A percentile compares a stretch with the other conserved stretches of the same genome.
These are phyloP conservation scores for Phytopythium boreale DNA, from an alignment of 352 stramenopile species.

Conservation along the genomic window DNA sequence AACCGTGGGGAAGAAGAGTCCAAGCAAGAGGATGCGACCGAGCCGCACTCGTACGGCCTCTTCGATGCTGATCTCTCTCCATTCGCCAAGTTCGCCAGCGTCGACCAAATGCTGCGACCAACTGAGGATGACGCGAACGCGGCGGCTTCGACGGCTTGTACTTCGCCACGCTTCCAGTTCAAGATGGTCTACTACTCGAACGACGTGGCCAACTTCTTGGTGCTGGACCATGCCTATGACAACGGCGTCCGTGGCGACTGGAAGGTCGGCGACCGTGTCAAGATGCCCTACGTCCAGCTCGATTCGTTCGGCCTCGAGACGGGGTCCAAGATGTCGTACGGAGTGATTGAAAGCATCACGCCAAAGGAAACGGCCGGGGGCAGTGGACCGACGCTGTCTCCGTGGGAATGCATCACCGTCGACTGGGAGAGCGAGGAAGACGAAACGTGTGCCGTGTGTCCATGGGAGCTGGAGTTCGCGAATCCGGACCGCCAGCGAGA, in stretches of 20 bases:
- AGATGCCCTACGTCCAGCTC: conserved; percentile 71
- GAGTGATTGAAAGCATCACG: conserved; percentile 47
- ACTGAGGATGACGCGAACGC: conserved; percentile 19
- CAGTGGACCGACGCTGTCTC: conserved; percentile 28
- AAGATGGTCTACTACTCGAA: conserved; percentile 73
- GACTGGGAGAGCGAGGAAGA: conserved; percentile 71
- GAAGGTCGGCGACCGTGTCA: conserved; percentile 65
- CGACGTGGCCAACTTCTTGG: conserved; percentile 80
- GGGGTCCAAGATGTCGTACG: conserved; percentile 54
- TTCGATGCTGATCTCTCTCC: conserved; percentile 38
- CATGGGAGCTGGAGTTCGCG: conserved; percentile 76
- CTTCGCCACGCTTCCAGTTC: conserved; percentile 50
- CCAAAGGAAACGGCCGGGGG: conserved; percentile 21
- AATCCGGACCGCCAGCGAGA: conserved; percentile 22
- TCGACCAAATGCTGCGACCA: conserved; percentile 54
- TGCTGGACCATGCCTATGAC: conserved; percentile 82
- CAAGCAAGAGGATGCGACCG: conserved; percentile 35
- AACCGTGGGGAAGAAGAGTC: conserved; percentile 25
- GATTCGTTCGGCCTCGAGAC: conserved; percentile 59
- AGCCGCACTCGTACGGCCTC: conserved; percentile 16
- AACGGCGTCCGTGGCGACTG: conserved; percentile 70
- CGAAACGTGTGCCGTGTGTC: conserved; percentile 62
- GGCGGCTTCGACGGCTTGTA: background rate
- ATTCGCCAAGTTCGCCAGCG: conserved; percentile 68
- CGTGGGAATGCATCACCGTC: conserved; percentile 78